phyloP scores from a whole-genome alignment of 78 protist genomes.

The Dictyostelium citrinum region DNA sequence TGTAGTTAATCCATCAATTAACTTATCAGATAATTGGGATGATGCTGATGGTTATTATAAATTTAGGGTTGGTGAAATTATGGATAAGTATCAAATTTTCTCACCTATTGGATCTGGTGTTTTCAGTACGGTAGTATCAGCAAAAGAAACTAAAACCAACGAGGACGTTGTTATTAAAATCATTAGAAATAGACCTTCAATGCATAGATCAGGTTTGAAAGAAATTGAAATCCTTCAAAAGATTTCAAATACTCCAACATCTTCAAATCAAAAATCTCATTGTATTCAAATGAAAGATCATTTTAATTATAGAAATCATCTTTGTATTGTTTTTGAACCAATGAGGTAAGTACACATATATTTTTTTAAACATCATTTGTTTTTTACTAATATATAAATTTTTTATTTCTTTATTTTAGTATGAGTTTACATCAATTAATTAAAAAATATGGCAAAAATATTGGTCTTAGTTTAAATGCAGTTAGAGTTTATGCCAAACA shows the following conservation, averaged over 20 bases:
- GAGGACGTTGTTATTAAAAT: constrained; percentile 93
- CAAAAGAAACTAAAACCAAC: constrained; percentile 68
- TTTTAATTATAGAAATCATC: constrained; percentile 86
- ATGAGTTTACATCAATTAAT: constrained; percentile 90
- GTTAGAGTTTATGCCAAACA: constrained; percentile 89
- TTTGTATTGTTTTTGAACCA: constrained; percentile 93
- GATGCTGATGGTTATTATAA: constrained; percentile 94
- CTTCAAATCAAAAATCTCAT: constrained; percentile 63
- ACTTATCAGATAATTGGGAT: constrained; percentile 88
- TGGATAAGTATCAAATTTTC: constrained; percentile 81
- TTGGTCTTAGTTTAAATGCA: constrained; percentile 88
- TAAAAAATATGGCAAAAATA: constrained; percentile 82
- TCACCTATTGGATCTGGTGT: constrained; percentile 89
- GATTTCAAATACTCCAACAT: constrained; percentile 55
- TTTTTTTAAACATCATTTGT: no score
- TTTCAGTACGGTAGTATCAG: constrained; percentile 90
- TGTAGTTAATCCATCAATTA: neutral
- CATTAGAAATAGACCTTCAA: constrained; percentile 82
- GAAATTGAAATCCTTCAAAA: constrained; percentile 85
- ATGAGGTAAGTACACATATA: constrained; percentile 31
- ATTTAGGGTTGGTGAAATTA: constrained; percentile 83
- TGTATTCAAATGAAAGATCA: constrained; percentile 79
- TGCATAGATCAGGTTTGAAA: constrained; percentile 83
- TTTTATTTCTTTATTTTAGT: neutral
- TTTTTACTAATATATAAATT: neutral